These are phyloP conservation scores for Leccinellum rugosiceps DNA, from an alignment of 768 basidiomycete species.

Conservation along the genomic window DNA sequence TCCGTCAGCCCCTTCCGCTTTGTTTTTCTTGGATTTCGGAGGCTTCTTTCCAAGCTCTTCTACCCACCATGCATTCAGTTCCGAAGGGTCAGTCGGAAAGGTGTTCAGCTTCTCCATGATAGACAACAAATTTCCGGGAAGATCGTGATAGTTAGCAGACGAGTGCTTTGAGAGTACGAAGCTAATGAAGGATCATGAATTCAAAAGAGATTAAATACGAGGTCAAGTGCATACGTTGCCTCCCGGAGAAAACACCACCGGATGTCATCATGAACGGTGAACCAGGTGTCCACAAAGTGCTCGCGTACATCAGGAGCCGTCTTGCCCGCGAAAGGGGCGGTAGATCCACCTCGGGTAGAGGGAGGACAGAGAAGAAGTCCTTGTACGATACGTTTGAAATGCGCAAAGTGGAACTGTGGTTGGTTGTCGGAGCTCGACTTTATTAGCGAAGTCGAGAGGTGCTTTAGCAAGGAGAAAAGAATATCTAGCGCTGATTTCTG, in stretches of 20 bases:
- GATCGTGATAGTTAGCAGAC: constrained; percentile 36
- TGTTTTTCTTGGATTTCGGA: constrained; percentile 43
- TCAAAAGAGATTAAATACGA: background rate
- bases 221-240: constrained; percentile 49
- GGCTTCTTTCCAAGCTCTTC: constrained; percentile 60
- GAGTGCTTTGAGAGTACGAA: constrained; percentile 25
- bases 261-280: constrained; percentile 76
- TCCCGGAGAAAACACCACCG: constrained; percentile 89
- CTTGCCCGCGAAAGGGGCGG: constrained; percentile 29
- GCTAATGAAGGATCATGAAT: constrained; percentile 6
- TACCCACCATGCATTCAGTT: constrained; percentile 80
- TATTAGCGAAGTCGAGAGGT: constrained; percentile 66
- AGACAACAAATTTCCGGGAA: constrained; percentile 52
- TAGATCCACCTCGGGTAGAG: constrained; percentile 34
- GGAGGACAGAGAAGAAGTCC: constrained; percentile 61
- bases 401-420: constrained; percentile 65
- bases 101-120: constrained; percentile 66
- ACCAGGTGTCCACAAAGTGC: constrained; percentile 67
- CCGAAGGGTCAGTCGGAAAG: constrained; percentile 67
- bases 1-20: constrained; percentile 38
- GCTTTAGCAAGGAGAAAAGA: constrained; percentile 70
- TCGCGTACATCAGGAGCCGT: constrained; percentile 60
- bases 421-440: constrained; percentile 39
- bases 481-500: constrained; percentile 74
- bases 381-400: constrained; percentile 62